Evolutionary conservation across 352 stramenopile species (phyloP).

Genomic region (Halophytophthora polymorphica): DNA sequence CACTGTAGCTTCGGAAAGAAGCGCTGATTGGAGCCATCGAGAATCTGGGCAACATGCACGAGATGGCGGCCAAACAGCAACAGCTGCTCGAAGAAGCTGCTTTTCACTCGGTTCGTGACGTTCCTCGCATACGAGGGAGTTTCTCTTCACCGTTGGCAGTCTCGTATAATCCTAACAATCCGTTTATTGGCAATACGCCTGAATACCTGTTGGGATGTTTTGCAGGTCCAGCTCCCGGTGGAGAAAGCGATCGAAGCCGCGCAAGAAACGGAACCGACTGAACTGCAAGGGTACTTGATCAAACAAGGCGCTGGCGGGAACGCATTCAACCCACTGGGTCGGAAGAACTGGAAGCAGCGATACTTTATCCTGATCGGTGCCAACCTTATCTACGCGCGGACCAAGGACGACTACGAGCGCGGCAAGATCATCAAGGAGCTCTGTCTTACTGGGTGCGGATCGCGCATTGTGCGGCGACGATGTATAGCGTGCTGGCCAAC

Average conservation of each 20-base stretch:
- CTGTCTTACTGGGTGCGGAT: slow-evolving; percentile 61
- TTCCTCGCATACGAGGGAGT: neutral
- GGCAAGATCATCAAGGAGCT: slow-evolving; percentile 86
- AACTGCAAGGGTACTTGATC: slow-evolving; percentile 83
- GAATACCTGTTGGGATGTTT: neutral
- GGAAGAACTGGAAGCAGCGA: slow-evolving; percentile 88
- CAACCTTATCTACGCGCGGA: slow-evolving; percentile 79
- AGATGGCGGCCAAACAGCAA: slow-evolving; percentile 63
- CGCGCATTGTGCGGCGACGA: neutral
- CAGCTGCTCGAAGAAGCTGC: slow-evolving; percentile 72
- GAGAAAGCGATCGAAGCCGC: slow-evolving; percentile 80
- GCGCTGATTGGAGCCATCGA: slow-evolving; percentile 60
- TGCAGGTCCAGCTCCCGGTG: slow-evolving; percentile 64
- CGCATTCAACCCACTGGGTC: slow-evolving; percentile 66
- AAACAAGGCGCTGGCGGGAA: slow-evolving; percentile 82
- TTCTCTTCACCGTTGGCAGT: neutral
- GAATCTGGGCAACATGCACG: slow-evolving; percentile 64
- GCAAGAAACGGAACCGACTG: slow-evolving; percentile 56
- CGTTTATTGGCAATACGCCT: neutral
- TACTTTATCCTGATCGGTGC: slow-evolving; percentile 81
- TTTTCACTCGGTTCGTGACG: slow-evolving; percentile 60
- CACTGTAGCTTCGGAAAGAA: slow-evolving; percentile 64
- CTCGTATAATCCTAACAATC: neutral
- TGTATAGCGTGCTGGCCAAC: neutral
- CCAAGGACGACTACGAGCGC: slow-evolving; percentile 86